phyloP scores from a whole-genome alignment of 805 yeast genomes.

The Candida odintsovae region DNA sequence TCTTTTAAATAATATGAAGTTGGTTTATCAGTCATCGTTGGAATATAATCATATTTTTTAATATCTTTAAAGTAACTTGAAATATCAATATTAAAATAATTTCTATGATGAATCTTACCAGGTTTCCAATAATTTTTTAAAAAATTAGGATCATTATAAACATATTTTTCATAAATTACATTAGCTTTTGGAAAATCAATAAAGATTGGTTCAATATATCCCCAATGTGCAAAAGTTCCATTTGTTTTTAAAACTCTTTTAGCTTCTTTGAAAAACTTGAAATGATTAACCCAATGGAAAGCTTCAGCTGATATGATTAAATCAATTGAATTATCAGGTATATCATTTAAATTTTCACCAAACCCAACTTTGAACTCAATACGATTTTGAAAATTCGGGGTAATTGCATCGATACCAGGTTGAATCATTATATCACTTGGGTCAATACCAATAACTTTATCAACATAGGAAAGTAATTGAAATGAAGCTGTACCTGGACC shows the following conservation, averaged over 20 bases:
- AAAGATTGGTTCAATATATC: conserved; percentile 64
- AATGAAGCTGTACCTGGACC: conserved; percentile 67
- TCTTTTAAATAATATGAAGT: conserved; percentile 32
- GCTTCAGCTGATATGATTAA: conserved; percentile 65
- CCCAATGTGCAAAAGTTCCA: conserved; percentile 70
- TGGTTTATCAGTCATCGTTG: conserved; percentile 17
- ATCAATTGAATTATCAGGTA: conserved; percentile 37
- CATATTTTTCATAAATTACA: conserved; percentile 46
- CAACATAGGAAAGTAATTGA: conserved; percentile 38
- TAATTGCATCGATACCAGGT: conserved; percentile 28
- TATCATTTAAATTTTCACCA: conserved; percentile 24
- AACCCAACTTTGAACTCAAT: conserved; percentile 16
- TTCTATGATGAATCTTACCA: conserved; percentile 47
- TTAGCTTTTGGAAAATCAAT: conserved; percentile 49
- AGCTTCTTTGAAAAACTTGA: conserved; percentile 43
- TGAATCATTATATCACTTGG: conserved; percentile 47
- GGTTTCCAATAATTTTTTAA: conserved; percentile 71
- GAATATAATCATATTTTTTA: conserved; percentile 28
- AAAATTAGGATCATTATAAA: conserved; percentile 38
- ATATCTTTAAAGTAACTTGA: conserved; percentile 42
- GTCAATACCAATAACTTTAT: conserved; percentile 50
- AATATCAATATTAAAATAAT: conserved; percentile 35
- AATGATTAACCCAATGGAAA: conserved; percentile 68
- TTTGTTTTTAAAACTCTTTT: conserved; percentile 42
- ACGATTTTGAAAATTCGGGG: conserved; percentile 13